A percentile compares a stretch with the other conserved stretches of the same genome.
Conservation (phyloP, 306 rosid genomes). For the Acacia confusa region DNA sequence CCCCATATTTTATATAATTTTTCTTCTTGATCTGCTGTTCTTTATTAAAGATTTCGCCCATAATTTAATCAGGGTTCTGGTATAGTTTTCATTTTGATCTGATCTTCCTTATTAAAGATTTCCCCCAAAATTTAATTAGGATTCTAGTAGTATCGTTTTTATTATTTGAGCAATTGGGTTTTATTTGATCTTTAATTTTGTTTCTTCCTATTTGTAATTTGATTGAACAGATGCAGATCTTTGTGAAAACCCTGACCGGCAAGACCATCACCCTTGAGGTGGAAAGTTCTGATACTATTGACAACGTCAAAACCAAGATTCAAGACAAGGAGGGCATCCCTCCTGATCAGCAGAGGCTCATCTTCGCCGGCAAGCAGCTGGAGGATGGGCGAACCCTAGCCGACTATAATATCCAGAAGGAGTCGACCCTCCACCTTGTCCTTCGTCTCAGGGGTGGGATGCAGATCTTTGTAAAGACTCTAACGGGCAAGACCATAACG, state of each 20-base stretch:
- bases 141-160: background rate
- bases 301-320: slow-evolving; percentile 1
- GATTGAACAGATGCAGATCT: slow-evolving; percentile 10
- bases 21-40: too few relatives aligned
- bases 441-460: slow-evolving; percentile 17
- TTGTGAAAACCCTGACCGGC: slow-evolving; percentile 6
- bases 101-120: background rate
- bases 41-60: too few relatives aligned
- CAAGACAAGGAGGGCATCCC: slow-evolving; percentile 5
- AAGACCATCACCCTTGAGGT: slow-evolving; percentile 20
- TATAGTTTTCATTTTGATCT: background rate
- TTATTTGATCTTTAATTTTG: background rate
- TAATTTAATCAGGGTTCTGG: too few relatives aligned
- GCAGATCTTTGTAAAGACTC: slow-evolving; percentile 15
- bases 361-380: slow-evolving; percentile 4
- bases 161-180: background rate
- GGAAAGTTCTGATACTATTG: slow-evolving; percentile 4
- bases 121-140: background rate
- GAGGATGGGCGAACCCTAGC: slow-evolving; percentile 19
- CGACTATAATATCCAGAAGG: slow-evolving; percentile 14
- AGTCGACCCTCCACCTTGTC: slow-evolving; percentile 4
- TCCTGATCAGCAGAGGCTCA: slow-evolving; percentile 4
- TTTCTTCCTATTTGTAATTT: background rate
- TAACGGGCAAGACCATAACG: slow-evolving; percentile 12
- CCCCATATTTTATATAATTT: too few relatives aligned